Base-by-base conservation (phyloP, 2,329 filamentous ascomycete genomes). In the Colletotrichum euphorbiae region DNA sequence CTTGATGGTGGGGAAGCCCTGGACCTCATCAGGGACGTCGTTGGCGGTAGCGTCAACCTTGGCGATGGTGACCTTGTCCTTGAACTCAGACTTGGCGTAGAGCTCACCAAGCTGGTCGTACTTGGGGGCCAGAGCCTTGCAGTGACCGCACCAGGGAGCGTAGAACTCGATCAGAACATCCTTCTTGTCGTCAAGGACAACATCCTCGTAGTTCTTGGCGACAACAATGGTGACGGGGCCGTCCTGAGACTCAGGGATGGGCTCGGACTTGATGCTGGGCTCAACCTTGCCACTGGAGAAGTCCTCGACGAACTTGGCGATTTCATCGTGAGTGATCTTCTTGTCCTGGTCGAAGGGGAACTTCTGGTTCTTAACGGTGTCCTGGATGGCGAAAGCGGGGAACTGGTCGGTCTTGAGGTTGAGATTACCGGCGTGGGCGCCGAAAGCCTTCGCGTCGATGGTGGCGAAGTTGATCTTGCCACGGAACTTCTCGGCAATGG, bases 1-100 rank as follows among this genome's bases (percentile, higher is more conserved):
- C 89, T 98, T 98, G 89, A 99, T 98, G 80, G 96, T 99, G 66
- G 96, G 96, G 91, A 99, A 99, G 72, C 96, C 96, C 81, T 93
- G 89, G 77, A 99, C 93, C 84, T 97, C 93, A 81, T 98, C 95
- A 67, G 96, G 96, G 67, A 98, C 93, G 76, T 99, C 96, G 85
- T 99, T 99, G 84, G 84, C 83, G 71, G 96, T 99, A 68, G 96
- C 96, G 78, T 99, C 96, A 74, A 99, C 91, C 91, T 99, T 99
- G 82, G 94, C 96, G 78, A 99, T 93, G 75, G 96, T 86, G 69
- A 99, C 92, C 83, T 93, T 90, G 83, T 90, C 86, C 80, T 92
- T 92, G 82, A 90, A 91, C 74, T 92, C 90, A 84, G 91, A 85
- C 89, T 89, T 81, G 88, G 89, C 85, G 84, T 93, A 98, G 68